A percentile compares a stretch with the other conserved stretches of the same genome.
Conservation (phyloP, 441 rosid species). For the Melastoma candidum region DNA sequence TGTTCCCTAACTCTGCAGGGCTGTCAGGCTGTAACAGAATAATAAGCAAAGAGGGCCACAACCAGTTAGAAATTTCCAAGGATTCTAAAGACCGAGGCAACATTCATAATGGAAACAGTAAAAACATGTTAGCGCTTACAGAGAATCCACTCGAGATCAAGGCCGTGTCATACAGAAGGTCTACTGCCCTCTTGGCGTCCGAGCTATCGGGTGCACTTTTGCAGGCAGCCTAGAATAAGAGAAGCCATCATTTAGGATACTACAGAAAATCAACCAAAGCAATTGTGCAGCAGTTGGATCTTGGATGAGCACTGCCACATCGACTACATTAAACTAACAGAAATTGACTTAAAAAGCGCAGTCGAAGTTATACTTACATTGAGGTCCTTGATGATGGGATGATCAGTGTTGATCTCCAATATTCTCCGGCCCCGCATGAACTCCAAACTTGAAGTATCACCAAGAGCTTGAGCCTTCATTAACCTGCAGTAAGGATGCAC, state of each 20-base stretch:
- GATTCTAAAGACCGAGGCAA: neutral
- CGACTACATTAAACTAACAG: no score
- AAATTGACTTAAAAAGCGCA: no score
- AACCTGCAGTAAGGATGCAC: conserved; percentile 31
- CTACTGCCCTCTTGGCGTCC: conserved; percentile 90
- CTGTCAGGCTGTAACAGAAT: conserved; percentile 68
- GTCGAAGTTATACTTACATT: conserved; percentile 41
- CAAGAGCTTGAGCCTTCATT: conserved; percentile 99
- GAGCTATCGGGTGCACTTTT: conserved; percentile 70
- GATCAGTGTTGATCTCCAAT: conserved; percentile 85
- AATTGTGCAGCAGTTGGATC: no score
- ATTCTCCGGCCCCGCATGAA: conserved; percentile 97
- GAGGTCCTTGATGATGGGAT: conserved; percentile 81
- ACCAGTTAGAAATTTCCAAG: neutral
- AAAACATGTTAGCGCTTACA: conserved; percentile 28
- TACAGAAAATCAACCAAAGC: no score
- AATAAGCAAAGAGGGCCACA: neutral
- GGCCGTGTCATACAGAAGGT: conserved; percentile 84
- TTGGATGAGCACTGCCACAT: no score
- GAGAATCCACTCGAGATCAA: conserved; percentile 91
- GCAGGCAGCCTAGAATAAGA: conserved; percentile 70
- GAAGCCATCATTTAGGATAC: conserved; percentile 5
- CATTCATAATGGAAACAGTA: neutral
- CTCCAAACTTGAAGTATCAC: conserved; percentile 90
- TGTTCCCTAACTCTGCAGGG: conserved; percentile 87